Conservation (phyloP, 2,329 filamentous ascomycete genomes). For the Trichoderma koningiopsis region DNA sequence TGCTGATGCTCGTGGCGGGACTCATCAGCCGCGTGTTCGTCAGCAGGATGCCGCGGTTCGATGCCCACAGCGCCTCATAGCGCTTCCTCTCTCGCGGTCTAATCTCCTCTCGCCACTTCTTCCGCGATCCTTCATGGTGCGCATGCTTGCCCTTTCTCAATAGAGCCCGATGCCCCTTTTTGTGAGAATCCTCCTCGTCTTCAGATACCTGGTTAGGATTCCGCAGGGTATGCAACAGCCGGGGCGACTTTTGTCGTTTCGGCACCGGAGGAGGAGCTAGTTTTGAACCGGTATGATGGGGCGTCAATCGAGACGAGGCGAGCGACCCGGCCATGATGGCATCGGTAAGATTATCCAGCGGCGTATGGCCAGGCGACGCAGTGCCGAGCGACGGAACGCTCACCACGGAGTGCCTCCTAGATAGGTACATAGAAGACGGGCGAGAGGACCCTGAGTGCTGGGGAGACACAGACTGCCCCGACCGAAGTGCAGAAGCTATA, state of each 20-base stretch:
- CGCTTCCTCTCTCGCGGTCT: constrained; percentile 73
- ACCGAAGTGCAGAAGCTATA: neutral
- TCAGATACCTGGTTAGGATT: constrained; percentile 53
- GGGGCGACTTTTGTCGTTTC: constrained; percentile 50
- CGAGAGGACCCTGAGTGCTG: constrained; percentile 21
- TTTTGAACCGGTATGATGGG: constrained; percentile 43
- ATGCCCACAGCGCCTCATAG: constrained; percentile 84
- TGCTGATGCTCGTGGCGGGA: constrained; percentile 27
- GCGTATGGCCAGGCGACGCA: constrained; percentile 45
- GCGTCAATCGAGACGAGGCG: constrained; percentile 61
- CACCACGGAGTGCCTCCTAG: constrained; percentile 28
- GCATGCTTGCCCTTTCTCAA: constrained; percentile 63
- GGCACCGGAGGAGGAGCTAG: constrained; percentile 40
- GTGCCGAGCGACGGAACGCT: constrained; percentile 38
- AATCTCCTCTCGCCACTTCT: constrained; percentile 75
- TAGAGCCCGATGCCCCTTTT: constrained; percentile 54
- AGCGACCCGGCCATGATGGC: constrained; percentile 77
- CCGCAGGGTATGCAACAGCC: constrained; percentile 68
- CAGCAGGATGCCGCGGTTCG: constrained; percentile 67
- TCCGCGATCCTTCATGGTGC: constrained; percentile 74
- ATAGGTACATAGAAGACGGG: constrained; percentile 26
- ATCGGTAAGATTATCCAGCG: constrained; percentile 67
- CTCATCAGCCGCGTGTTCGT: constrained; percentile 28
- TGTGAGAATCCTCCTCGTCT: constrained; percentile 56
- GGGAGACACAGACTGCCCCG: constrained; percentile 19